Evolutionary conservation across 208 protist genomes (phyloP).

Genomic region (Trypanosoma brucei): DNA sequence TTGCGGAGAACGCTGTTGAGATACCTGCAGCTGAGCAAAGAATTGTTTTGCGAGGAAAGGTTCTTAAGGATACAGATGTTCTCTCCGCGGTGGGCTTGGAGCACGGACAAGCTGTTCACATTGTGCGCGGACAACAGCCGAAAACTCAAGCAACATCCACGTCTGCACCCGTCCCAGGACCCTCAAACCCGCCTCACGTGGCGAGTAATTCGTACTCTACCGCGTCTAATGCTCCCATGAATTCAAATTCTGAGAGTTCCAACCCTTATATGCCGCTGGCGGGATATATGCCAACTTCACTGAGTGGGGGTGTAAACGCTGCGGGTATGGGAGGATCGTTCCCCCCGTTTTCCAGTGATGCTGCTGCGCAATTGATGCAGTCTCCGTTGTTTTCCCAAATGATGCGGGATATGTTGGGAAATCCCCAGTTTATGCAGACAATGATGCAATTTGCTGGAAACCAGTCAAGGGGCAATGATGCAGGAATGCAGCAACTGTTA

Average conservation of each 20-base stretch:
- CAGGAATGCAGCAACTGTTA: conserved; percentile 12
- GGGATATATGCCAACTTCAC: conserved; percentile 26
- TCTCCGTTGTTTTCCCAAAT: conserved; percentile 63
- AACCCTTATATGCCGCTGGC: conserved; percentile 77
- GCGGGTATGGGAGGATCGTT: conserved; percentile 23
- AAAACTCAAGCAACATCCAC: conserved; percentile 5
- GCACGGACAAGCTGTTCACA: conserved; percentile 73
- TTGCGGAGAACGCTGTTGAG: conserved; percentile 31
- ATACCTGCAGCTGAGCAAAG: conserved; percentile 84
- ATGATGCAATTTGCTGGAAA: conserved; percentile 27
- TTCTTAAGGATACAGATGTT: conserved; percentile 79
- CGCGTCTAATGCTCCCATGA: neutral
- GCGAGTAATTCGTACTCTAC: conserved; percentile 6
- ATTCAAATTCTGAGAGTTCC: conserved; percentile 1
- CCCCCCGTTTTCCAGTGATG: conserved; percentile 12
- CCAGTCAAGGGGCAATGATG: conserved; percentile 27
- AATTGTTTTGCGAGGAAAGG: conserved; percentile 75
- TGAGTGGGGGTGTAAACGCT: conserved; percentile 3
- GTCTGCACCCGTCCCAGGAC: conserved; percentile 8
- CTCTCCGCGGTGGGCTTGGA: conserved; percentile 74
- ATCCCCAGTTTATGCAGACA: conserved; percentile 68
- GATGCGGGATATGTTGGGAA: conserved; percentile 46
- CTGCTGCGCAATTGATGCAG: conserved; percentile 49
- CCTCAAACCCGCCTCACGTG: conserved; percentile 8
- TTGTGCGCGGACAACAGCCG: conserved; percentile 73